phyloP scores from a whole-genome alignment of 2,329 filamentous ascomycete species.

The Aspergillus fumigatus region DNA sequence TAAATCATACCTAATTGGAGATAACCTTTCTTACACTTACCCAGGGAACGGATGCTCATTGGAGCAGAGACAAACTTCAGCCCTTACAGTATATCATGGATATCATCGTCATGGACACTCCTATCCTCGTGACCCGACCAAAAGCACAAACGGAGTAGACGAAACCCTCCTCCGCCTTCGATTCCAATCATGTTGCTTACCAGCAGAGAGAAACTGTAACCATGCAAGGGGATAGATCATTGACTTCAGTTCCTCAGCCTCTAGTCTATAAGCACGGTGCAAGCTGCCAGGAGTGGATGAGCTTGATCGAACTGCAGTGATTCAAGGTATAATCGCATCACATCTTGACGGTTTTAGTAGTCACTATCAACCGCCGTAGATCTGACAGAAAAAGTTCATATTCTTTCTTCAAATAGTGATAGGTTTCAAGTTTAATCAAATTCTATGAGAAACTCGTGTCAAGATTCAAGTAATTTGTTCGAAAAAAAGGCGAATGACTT shows the following conservation, averaged over 20 bases:
- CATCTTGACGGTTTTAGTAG: too few species aligned
- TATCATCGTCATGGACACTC: neutral
- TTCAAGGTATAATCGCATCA: neutral
- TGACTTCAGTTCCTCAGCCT: neutral
- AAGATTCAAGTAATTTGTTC: neutral
- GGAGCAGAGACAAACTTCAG: neutral
- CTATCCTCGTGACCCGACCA: slow-evolving; percentile 5
- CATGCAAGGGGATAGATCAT: slow-evolving; percentile 12
- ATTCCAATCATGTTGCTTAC: neutral
- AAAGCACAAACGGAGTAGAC: slow-evolving; percentile 7
- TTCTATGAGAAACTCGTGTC: neutral
- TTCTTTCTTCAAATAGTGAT: neutral
- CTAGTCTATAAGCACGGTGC: slow-evolving; percentile 4
- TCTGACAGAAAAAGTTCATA: neutral
- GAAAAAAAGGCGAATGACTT: neutral
- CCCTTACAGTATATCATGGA: neutral
- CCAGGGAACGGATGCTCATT: neutral
- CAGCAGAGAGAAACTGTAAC: neutral
- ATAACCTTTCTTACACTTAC: neutral
- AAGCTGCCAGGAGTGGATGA: slow-evolving; percentile 13
- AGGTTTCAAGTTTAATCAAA: neutral
- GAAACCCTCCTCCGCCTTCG: neutral
- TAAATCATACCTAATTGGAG: neutral
- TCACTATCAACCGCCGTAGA: neutral
- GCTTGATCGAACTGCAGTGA: slow-evolving; percentile 16